Conservation (phyloP, 2,329 filamentous ascomycete genomes). For the Atkinsonella hypoxylon region DNA sequence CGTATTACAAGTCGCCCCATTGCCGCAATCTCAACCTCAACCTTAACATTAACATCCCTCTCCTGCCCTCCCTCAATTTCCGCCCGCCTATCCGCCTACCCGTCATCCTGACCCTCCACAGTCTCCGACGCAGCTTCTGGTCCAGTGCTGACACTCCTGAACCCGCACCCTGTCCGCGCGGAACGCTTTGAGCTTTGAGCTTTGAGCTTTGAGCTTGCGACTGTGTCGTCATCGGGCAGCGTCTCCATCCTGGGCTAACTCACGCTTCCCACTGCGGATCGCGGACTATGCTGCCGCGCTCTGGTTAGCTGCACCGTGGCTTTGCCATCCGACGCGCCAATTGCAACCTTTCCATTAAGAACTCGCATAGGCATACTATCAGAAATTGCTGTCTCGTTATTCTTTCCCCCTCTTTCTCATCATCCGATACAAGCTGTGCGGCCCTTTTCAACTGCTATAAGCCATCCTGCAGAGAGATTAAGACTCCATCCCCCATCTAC, state of each 20-base stretch:
- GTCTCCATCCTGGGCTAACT: not conserved
- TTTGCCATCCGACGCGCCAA: not conserved
- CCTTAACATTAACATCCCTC: not conserved
- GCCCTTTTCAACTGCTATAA: not conserved
- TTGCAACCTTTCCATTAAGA: not conserved
- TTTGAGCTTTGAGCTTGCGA: not conserved
- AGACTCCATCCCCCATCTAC: not conserved
- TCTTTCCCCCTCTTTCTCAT: not conserved
- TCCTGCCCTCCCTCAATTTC: not conserved
- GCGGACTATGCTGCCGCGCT: conserved; percentile 2
- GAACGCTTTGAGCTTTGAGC: not conserved
- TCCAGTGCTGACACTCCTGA: not conserved
- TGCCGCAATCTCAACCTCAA: not conserved
- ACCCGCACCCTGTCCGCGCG: not conserved
- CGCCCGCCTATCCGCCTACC: too few relatives aligned
- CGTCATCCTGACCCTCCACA: not conserved
- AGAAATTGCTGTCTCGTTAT: not conserved
- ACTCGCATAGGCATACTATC: not conserved
- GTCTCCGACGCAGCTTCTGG: not conserved
- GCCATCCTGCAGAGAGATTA: not conserved
- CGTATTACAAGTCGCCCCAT: not conserved
- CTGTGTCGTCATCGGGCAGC: not conserved
- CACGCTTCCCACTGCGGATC: not conserved
- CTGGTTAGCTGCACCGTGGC: not conserved
- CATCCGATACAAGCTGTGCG: not conserved